Evolutionary conservation across 176 grass and related monocot genomes (phyloP), one percentile per base, ranked within the genome.

Genomic region (Avena eriantha): DNA sequence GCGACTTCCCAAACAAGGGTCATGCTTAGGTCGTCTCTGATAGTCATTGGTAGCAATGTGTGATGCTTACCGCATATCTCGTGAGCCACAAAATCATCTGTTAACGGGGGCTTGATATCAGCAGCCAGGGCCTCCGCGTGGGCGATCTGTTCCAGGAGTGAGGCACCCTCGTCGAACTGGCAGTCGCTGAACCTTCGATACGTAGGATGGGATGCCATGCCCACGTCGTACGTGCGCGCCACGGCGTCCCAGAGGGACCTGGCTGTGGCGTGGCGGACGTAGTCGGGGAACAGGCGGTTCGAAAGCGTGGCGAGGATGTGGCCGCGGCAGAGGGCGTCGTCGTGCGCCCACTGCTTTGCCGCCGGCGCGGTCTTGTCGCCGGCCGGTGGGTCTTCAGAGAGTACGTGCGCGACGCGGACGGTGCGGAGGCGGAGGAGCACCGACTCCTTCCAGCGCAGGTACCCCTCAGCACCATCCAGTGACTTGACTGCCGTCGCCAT

Each of bases 141-240:
- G 21, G 68, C 47, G 83, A 83, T 12, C 85, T 87, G 73, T 56
- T 7, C 54, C 54, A 56, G 17, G 54, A 56, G 54, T 2, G 54
- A 17, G 16, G 54, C 54, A 18, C 7, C 6, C 6, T 19, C 18
- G 54, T 56, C 18, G 18, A 56, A 56, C 54, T 1, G 16, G 54
- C 21, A 56, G 45, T 47, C 45, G 1, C 45, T 47, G 10, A 47
- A 47, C 45, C 45, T 47, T 47, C 45, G 45, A 47, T 47, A 47
- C 45, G 45, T 8, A 47, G 45, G 9, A 10, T 47, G 8, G 45
- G 45, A 47, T 10, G 45, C 10, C 45, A 47, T 10, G 14, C 67
- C 65, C 3, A 65, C 0, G 34, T 24, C 45, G 71, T 74, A 74
- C 2, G 45, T 29, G n/a, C 11, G 43, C 71, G n/a, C 71, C 71